Evolutionary conservation across 768 basidiomycete genomes (phyloP), one percentile per base, ranked within the genome.

Genomic region (Serendipita sp.): DNA sequence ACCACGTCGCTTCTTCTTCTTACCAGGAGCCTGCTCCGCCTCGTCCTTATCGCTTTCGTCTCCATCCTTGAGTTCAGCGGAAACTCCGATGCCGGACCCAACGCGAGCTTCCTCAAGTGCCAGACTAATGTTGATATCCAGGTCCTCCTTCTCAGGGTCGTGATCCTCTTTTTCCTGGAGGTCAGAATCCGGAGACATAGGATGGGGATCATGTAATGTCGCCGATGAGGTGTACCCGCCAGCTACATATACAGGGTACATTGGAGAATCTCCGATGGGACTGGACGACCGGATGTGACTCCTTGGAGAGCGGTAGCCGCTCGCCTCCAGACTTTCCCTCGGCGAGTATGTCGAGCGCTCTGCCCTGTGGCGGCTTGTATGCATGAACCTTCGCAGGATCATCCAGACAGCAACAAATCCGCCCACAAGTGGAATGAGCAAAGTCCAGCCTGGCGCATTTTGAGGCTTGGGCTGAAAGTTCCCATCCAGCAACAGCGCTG

Each of bases 1-100:
- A 67, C 72, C 24, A 67, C 69, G 3, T 66, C 67, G 31, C 66
- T 67, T 45, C 67, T 75, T 78, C 68, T 75, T 75, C 73, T 77
- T 76, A 63, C 71, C 64, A 64, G 74, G 78, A 0, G 79, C 77
- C 0, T 76, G 74, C 3, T 76, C 74, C 1, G 74, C 75, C 2
- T 71, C 76, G 66, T 81, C 82, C 67, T 79, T 82, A 62, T 82
- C 82, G 41, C 81, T 81, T 11, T 82, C 84, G n/a, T 82, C 84
- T 1, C 71, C 76, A 58, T 78, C 82, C 42, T 65, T 77, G 17
- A 68, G 74, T 30, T 68, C 75, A 44, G 64, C 69, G 61, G 9
- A 64, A 56, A 42, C 64, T 66, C 62, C 60, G 62, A 45, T 63
- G 64, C 56, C 42, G 62, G 31, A 71, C 22, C 68, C 72, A 68